A percentile compares a stretch with the other conserved stretches of the same genome.
Evolutionary conservation across 371 early-diverging fungal genomes (phyloP).

Genomic region (Mucor racemosus): DNA sequence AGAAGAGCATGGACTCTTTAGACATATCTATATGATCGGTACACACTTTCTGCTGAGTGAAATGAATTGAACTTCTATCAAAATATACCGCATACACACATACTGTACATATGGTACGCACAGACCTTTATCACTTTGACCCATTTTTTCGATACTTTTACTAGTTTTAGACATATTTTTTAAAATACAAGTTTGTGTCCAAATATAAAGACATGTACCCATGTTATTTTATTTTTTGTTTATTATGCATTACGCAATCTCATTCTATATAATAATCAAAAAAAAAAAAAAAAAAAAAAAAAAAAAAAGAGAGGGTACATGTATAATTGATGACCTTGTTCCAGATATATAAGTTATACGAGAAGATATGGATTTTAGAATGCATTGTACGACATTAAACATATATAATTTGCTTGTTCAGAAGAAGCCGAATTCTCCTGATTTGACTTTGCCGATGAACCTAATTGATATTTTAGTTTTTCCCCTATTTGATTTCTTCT

Average conservation of each 20-base stretch:
- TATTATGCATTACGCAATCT: neutral
- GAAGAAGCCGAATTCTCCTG: constrained; percentile 1
- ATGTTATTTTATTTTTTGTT: neutral
- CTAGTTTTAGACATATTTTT: neutral
- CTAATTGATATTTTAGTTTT: neutral
- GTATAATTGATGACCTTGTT: neutral
- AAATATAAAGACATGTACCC: neutral
- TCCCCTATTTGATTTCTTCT: neutral
- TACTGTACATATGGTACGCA: constrained; percentile 9
- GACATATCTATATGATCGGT: constrained; percentile 5
- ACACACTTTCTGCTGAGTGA: constrained; percentile 8
- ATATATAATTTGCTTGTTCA: neutral
- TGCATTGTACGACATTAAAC: constrained; percentile 1
- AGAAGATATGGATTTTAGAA: neutral
- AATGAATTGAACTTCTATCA: neutral
- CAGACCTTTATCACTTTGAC: constrained; percentile 5
- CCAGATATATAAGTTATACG: neutral
- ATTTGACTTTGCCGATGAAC: constrained; percentile 5
- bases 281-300: neutral
- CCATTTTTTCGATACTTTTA: neutral
- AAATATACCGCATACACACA: neutral
- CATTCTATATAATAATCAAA: neutral
- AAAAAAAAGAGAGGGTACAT: neutral
- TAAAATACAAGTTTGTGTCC: neutral
- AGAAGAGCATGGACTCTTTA: constrained; percentile 6